Percentiles rank a stretch among this genome's conserved stretches.
Conservation (phyloP, 164 flowering plant species). For the Kalanchoe fedtschenkoi region DNA sequence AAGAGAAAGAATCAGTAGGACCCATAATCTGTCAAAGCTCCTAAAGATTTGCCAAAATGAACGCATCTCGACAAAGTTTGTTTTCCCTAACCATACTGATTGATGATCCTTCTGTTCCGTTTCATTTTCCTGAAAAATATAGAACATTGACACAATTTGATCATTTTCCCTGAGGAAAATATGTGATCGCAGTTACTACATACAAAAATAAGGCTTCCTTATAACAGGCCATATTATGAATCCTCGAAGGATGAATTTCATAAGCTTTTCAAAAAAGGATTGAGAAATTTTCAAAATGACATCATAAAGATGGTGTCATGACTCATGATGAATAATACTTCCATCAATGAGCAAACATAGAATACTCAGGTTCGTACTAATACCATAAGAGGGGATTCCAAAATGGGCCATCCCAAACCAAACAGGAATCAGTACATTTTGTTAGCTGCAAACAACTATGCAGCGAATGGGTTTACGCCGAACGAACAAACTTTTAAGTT, state of each 20-base stretch:
- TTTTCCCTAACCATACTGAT: slow-evolving; percentile 77
- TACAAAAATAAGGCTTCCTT: too few species aligned
- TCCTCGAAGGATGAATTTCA: not conserved
- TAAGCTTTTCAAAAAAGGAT: not conserved
- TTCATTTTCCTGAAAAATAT: slow-evolving; percentile 17
- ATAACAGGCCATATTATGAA: not conserved
- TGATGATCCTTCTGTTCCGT: slow-evolving; percentile 18
- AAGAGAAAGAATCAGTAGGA: slow-evolving; percentile 58
- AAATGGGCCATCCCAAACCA: too few species aligned
- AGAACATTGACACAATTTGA: not conserved
- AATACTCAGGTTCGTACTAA: not conserved
- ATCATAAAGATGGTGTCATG: not conserved
- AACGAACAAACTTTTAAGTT: not conserved
- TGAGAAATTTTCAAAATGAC: not conserved
- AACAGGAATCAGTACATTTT: too few species aligned
- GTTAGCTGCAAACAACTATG: too few species aligned
- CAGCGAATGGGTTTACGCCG: too few species aligned
- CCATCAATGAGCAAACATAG: not conserved
- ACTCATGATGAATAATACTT: not conserved
- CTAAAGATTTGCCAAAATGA: slow-evolving; percentile 90
- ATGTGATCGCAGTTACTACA: too few species aligned
- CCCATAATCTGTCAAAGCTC: slow-evolving; percentile 96
- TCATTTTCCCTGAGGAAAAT: too few species aligned
- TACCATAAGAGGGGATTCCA: not conserved
- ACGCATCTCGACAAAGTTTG: slow-evolving; percentile 89